These are phyloP conservation scores for Taiozyma sp. DNA, from an alignment of 1,139 yeast species.

Conservation along the genomic window DNA sequence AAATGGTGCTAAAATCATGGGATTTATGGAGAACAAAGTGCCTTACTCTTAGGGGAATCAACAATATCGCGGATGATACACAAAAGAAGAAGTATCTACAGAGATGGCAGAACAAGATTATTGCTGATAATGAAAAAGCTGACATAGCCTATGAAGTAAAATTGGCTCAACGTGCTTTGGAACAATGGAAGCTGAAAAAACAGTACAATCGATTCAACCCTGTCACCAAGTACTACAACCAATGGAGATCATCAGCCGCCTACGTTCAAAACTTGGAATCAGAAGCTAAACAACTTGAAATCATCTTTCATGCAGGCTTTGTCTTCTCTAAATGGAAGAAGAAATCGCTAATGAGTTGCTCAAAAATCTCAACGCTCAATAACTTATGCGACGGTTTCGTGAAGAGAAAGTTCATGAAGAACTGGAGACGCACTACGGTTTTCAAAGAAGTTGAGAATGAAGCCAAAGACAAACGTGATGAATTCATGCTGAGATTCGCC, in stretches of 20 bases:
- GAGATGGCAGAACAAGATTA: slow-evolving; percentile 13
- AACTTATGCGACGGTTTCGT: slow-evolving; percentile 6
- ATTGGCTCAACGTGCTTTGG: slow-evolving; percentile 4
- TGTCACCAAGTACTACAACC: background rate
- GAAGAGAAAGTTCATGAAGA: slow-evolving; percentile 11
- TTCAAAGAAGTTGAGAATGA: slow-evolving; percentile 15
- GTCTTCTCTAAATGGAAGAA: slow-evolving; percentile 24
- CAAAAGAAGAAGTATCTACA: slow-evolving; percentile 18
- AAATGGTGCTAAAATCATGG: slow-evolving; percentile 12
- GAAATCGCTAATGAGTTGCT: background rate
- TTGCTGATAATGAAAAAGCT: slow-evolving; percentile 3
- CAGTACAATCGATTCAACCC: background rate
- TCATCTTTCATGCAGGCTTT: slow-evolving; percentile 19
- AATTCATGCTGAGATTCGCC: slow-evolving; percentile 15
- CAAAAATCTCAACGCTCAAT: slow-evolving; percentile 6
- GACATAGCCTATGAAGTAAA: slow-evolving; percentile 3
- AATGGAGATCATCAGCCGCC: slow-evolving; percentile 9
- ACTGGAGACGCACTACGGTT: slow-evolving; percentile 11
- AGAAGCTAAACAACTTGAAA: slow-evolving; percentile 16
- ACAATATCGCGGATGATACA: slow-evolving; percentile 34
- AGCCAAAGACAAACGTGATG: slow-evolving; percentile 12
- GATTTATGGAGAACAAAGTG: slow-evolving; percentile 16
- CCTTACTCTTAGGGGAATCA: slow-evolving; percentile 16
- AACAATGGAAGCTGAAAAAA: slow-evolving; percentile 14
- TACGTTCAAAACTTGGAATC: slow-evolving; percentile 4